Evolutionary conservation across 306 rosid species (phyloP).

Genomic region (Prunus persica): DNA sequence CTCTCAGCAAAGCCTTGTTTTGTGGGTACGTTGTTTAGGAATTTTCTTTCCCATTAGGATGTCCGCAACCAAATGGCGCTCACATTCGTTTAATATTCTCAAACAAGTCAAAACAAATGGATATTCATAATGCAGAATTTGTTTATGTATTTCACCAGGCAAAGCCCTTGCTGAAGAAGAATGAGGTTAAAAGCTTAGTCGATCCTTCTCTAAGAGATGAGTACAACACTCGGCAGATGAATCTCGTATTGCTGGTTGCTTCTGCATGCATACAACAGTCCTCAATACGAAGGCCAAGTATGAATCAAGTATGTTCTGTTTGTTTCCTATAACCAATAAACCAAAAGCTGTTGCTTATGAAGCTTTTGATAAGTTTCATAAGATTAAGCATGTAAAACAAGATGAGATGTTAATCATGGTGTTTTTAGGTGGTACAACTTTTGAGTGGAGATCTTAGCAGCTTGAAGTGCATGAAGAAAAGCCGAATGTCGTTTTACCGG

Average conservation of each 20-base stretch:
- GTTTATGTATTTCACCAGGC: conserved; percentile 42
- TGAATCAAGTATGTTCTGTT: conserved; percentile 56
- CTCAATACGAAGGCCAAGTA: conserved; percentile 79
- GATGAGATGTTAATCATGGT: neutral
- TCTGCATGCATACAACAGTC: conserved; percentile 80
- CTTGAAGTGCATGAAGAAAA: conserved; percentile 67
- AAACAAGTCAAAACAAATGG: neutral
- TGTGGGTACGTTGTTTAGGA: conserved; percentile 58
- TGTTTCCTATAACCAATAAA: conserved; percentile 2
- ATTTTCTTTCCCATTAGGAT: neutral
- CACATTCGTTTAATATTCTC: neutral
- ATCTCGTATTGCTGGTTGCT: conserved; percentile 70
- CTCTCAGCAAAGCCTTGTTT: conserved; percentile 92
- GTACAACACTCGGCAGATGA: conserved; percentile 52
- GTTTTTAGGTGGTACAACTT: conserved; percentile 59
- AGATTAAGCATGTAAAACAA: too few species aligned
- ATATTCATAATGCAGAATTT: neutral
- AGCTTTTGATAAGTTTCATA: too few species aligned
- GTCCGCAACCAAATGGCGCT: neutral
- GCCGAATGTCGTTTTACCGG: conserved; percentile 48
- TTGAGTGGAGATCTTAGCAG: conserved; percentile 70
- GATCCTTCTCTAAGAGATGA: conserved; percentile 61
- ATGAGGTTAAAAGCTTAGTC: conserved; percentile 45
- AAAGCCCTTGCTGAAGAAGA: conserved; percentile 78
- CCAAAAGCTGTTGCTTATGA: too few species aligned